A percentile compares a stretch with the other conserved stretches of the same genome.
phyloP scores from a whole-genome alignment of 1,284 basidiomycete genomes.

The Rhizoctonia solani region DNA sequence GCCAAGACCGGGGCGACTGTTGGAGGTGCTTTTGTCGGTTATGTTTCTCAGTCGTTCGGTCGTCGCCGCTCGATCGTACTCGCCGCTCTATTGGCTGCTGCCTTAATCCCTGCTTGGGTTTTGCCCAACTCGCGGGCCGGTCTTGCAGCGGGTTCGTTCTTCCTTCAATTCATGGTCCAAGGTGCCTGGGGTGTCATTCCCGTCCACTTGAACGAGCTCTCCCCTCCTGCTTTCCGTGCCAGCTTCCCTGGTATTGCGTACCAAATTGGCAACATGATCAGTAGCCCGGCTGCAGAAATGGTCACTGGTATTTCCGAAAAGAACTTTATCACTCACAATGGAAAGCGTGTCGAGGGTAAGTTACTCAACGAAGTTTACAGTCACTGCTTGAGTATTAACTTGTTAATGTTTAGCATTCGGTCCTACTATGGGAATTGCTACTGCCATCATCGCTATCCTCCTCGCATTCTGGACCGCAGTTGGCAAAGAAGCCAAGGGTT shows the following conservation, averaged over 20 bases:
- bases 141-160: constrained; percentile 83
- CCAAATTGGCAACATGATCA: constrained; percentile 49
- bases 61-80: constrained; percentile 82
- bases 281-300: constrained; percentile 24
- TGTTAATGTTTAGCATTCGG: constrained; percentile 5
- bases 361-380: not conserved
- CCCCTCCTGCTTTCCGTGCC: constrained; percentile 51
- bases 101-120: constrained; percentile 73
- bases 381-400: not conserved
- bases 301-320: constrained; percentile 20
- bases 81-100: constrained; percentile 44
- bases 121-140: constrained; percentile 65
- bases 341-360: constrained; percentile 17
- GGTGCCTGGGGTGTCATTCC: constrained; percentile 44
- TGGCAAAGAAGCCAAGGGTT: constrained; percentile 29
- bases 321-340: constrained; percentile 1
- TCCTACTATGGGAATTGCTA: constrained; percentile 20
- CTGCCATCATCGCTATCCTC: constrained; percentile 22
- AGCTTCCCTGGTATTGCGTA: constrained; percentile 51
- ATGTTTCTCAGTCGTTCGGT: constrained; percentile 81
- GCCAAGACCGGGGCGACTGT: constrained; percentile 78
- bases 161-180: constrained; percentile 71
- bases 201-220: constrained; percentile 50
- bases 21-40: constrained; percentile 81
- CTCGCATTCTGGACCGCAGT: constrained; percentile 28